Base-by-base conservation (phyloP, 805 yeast species). In the Alloascoidea africana region DNA sequence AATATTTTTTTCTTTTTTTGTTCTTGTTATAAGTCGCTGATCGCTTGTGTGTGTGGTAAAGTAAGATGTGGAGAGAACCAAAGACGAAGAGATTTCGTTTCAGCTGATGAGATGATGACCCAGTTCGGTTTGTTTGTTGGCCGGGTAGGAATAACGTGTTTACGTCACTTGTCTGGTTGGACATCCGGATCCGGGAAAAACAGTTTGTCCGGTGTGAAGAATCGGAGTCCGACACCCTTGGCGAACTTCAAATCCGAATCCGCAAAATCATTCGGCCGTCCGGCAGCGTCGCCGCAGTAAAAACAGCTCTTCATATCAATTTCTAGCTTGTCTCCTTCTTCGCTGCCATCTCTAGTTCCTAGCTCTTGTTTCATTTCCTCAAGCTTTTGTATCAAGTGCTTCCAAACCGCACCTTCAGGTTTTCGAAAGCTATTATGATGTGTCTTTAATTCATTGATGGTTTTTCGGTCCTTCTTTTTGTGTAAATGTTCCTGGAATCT, bases 201-300 rank as follows among this genome's bases (percentile, higher is more conserved):
- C 39, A 62, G 62, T 36, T 77, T 76, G 47, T 89, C 96, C 0
- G 97, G 97, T 0, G 73, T 59, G 37, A 59, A 58, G 49, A 84
- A 89, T 15, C 46, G 43, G 2, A 85, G 34, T 0, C 70, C 71
- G 1, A 68, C 49, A 14, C 60, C 64, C 33, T 61, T 44, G 0
- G 97, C 96, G 63, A 87, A 87, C 39, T 42, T 51, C 44, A 52
- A 55, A 54, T 89, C 98, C 36, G 81, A 70, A 46, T 82, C 86
- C 63, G 91, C 82, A 51, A 78, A 81, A 54, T 89, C 97, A 0
- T 50, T 54, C 2, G 52, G 49, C 38, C 97, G 63, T 1, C 97
- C 98, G 4, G 96, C 97, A 0, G 97, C 97, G 59, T 89, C 98
- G 4, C 98, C 98, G n/a, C 86, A 87, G 53, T 59, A 91, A 38